Conservation (phyloP, 2,329 filamentous ascomycete species). For the Arthrinium phaeospermum region DNA sequence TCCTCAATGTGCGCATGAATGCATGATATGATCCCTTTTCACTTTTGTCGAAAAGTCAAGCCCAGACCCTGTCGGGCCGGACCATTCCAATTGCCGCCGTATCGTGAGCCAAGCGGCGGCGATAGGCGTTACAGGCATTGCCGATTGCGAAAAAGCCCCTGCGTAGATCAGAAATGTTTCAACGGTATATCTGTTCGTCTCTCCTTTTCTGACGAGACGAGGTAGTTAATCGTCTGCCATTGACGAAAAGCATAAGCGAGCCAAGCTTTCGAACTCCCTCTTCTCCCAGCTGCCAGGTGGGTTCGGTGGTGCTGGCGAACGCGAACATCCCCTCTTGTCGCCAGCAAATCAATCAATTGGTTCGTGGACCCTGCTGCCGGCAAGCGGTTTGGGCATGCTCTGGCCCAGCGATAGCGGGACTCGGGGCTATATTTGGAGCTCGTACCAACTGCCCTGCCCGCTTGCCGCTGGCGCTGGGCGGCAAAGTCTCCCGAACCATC, state of each 20-base stretch:
- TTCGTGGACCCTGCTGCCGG: not conserved
- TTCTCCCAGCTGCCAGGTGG: not conserved
- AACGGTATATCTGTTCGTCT: not conserved
- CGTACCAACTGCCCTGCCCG: not conserved
- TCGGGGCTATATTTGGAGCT: conserved; percentile 8
- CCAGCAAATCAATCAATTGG: not conserved
- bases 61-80: not conserved
- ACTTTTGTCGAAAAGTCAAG: not conserved
- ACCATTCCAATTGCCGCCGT: not conserved
- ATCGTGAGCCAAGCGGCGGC: not conserved
- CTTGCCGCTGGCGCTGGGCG: not conserved
- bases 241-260: not conserved
- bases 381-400: not conserved
- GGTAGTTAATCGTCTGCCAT: not conserved
- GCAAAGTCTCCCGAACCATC: not conserved
- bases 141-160: not conserved
- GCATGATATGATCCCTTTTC: not conserved
- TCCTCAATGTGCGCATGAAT: not conserved
- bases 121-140: not conserved
- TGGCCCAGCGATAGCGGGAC: not conserved
- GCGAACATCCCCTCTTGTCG: not conserved
- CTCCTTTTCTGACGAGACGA: not conserved
- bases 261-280: not conserved
- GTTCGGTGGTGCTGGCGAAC: not conserved
- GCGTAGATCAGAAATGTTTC: conserved; percentile 7